Evolutionary conservation across 208 protist species (phyloP), one percentile per base, ranked within the genome.

Genomic region (Wallacemonas sp.): DNA sequence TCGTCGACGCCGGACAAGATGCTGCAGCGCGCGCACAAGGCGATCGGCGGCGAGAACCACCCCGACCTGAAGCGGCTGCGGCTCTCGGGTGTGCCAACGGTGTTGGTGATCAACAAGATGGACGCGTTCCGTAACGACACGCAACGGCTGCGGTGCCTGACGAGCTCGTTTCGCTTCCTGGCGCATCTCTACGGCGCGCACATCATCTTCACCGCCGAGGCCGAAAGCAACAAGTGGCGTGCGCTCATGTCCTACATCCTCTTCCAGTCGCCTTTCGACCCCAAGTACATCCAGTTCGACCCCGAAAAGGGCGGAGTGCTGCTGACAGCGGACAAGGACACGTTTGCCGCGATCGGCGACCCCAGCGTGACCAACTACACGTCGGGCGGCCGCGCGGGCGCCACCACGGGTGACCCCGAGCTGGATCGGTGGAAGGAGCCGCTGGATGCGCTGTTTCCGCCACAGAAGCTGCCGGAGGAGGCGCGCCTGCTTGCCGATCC

Each of bases 41-140:
- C 64, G 24, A 36, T 96, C 27, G 93, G 93, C 23, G 87, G 87
- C 5, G 71, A 74, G 14, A 61, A 78, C 26, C 86, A 97, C 73
- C 86, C 85, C 23, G 92, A 95, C 57, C 34, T 94, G 16, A 66
- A 78, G 27, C 78, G 88, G 6, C 78, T 96, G 67, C 87, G 85
- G 0, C 67, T 96, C 14, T 87, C 74, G 44, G 93, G 93, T 14
- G 23, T 97, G 16, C 93, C 89, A 30, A 95, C 78, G 36, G 73
- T 97, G 11, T 72, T 97, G 6, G 84, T 97, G 26, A 70, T 86
- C 26, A 95, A 93, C 67, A 93, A 95, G 61, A 81, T 92, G 46
- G 90, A 97, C 48, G 70, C 72, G 2, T 95, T 94, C 66, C 29
- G 38, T 6, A 74, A 80, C 17, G 80, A 95, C 56, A 83, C 64